Conservation (phyloP, 139 green algal genomes). For the Chlamydomonas sphaeroides region DNA sequence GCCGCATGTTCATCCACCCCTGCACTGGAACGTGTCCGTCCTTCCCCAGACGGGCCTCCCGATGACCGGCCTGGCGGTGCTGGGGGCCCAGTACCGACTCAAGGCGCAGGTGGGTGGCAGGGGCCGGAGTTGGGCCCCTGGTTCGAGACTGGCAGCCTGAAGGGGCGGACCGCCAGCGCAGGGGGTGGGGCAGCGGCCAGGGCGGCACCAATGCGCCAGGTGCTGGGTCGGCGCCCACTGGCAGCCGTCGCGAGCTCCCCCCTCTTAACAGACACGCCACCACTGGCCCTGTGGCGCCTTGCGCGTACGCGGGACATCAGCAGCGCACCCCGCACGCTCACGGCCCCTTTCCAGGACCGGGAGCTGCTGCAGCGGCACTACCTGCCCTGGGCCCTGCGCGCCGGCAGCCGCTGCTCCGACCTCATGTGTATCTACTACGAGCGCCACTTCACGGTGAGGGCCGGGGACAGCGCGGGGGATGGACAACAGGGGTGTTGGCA, state of each 20-base stretch:
- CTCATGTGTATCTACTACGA: conserved; percentile 95
- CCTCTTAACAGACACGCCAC: no score
- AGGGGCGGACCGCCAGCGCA: no score
- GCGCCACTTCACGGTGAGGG: conserved; percentile 72
- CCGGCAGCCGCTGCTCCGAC: conserved; percentile 77
- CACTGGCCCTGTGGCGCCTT: no score
- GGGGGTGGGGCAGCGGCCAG: no score
- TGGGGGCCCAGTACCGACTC: conserved; percentile 79
- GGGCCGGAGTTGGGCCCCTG: no score
- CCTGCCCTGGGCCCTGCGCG: conserved; percentile 90
- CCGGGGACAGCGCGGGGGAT: not conserved
- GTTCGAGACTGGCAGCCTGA: no score
- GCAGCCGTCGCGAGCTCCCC: no score
- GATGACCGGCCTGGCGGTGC: conserved; percentile 88
- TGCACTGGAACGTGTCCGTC: not conserved
- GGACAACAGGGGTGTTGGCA: not conserved
- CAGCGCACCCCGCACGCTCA: no score
- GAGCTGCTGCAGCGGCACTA: conserved; percentile 67
- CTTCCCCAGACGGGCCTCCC: conserved; percentile 91
- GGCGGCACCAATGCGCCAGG: no score
- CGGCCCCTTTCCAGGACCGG: conserved; percentile 66
- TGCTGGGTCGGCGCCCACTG: no score
- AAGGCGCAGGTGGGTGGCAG: not conserved
- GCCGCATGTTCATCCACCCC: no score
- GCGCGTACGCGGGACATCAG: no score